phyloP scores from a whole-genome alignment of 345 rosid genomes.

The Populus davidiana region DNA sequence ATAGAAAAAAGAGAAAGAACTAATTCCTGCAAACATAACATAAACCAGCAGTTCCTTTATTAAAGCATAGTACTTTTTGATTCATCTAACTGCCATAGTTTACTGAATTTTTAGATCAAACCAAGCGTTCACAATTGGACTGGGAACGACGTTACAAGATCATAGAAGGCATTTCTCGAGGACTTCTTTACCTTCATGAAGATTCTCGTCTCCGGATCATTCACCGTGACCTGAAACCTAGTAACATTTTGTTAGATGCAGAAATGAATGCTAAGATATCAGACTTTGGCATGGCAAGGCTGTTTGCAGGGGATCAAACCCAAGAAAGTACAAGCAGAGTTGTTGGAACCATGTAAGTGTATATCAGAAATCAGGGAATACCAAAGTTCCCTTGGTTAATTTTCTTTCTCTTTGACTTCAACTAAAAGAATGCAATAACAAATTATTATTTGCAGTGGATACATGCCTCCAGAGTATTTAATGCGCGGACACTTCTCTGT shows the following conservation, averaged over 20 bases:
- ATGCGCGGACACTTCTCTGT: not conserved
- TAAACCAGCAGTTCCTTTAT: no score
- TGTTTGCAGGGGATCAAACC: slow-evolving; percentile 37
- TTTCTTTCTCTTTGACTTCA: no score
- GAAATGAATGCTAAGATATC: slow-evolving; percentile 41
- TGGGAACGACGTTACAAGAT: slow-evolving; percentile 38
- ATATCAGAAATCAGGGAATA: no score
- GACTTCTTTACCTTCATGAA: slow-evolving; percentile 20
- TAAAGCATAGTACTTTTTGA: no score
- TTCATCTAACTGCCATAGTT: no score
- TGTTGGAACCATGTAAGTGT: slow-evolving; percentile 38
- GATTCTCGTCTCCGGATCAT: not conserved
- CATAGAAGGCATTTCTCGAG: slow-evolving; percentile 40
- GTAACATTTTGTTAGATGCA: slow-evolving; percentile 7
- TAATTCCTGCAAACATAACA: no score
- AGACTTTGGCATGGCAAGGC: slow-evolving; percentile 46
- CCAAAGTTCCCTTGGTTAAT: no score
- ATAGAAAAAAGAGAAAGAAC: no score
- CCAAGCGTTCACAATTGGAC: slow-evolving; percentile 11
- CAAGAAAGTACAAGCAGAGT: slow-evolving; percentile 33
- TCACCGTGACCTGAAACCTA: slow-evolving; percentile 42
- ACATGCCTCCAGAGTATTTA: slow-evolving; percentile 28
- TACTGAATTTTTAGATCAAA: not conserved
- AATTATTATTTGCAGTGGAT: slow-evolving; percentile 7
- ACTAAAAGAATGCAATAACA: no score